Evolutionary conservation across 2,329 filamentous ascomycete genomes (phyloP), one percentile per base, ranked within the genome.

Genomic region (Raffaelea ambrosiae): DNA sequence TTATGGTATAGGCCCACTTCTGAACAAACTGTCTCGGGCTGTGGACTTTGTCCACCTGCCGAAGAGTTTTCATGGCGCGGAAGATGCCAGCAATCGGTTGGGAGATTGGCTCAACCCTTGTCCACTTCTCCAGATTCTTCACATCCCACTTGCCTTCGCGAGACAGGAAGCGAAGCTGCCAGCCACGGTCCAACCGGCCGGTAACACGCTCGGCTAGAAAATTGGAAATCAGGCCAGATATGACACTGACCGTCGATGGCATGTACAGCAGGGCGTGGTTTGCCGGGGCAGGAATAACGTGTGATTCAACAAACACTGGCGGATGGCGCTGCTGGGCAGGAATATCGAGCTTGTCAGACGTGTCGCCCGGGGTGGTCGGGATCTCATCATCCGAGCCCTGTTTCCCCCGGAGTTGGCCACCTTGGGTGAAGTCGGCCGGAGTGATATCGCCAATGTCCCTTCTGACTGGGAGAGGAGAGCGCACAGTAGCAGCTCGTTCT

Each of bases 61-160:
- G 81, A 19, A 97, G 75, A 0, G 93, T 97, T 66, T 97, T 96
- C 76, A 96, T 85, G 3, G 88, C 90, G 22, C 87, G 81, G 61
- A 96, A 96, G 4, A 89, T 72, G 14, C 80, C 79, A 0, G 77
- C 86, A 51, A 97, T 93, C 3, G 84, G 81, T 2, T 77, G 74
- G 0, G 87, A 94, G 1, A 95, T 86, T 0, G 89, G 86, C 1
- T 71, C 66, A 1, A 94, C 85, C 18, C 80, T 81, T 63, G 87
- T 78, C 91, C 91, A 97, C 61, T 97, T 97, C 50, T 78, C 81
- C 11, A 96, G 73, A 59, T 97, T 97, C 68, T 97, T 97, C 55
- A 97, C 88, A 60, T 96, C 91, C 91, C 91, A 97, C 67, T 97
- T 97, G 3, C 90, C 90, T 55, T 89, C 86, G 2, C 85, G 88